phyloP scores from a whole-genome alignment of 2,329 filamentous ascomycete genomes.

The Coleophoma cylindrospora region DNA sequence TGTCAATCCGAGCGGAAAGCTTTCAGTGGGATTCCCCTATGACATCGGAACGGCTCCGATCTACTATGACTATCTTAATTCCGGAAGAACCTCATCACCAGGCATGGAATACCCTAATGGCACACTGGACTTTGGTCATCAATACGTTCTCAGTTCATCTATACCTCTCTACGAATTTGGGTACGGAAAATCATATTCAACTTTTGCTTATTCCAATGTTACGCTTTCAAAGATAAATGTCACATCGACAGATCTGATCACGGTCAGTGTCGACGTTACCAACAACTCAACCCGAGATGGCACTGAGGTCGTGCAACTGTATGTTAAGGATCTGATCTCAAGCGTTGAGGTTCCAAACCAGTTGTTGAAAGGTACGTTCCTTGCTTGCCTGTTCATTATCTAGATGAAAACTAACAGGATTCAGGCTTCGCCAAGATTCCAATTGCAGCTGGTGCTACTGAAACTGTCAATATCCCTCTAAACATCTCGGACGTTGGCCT shows the following conservation, averaged over 20 bases:
- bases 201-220: slow-evolving; percentile 48
- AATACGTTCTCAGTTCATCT: slow-evolving; percentile 76
- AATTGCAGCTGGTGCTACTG: slow-evolving; percentile 47
- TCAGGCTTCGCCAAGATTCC: slow-evolving; percentile 59
- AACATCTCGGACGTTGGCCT: slow-evolving; percentile 65
- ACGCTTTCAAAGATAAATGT: slow-evolving; percentile 33
- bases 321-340: slow-evolving; percentile 42
- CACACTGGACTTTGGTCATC: slow-evolving; percentile 78
- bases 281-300: slow-evolving; percentile 52
- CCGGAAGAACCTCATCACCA: slow-evolving; percentile 69
- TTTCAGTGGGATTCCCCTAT: slow-evolving; percentile 68
- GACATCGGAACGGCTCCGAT: slow-evolving; percentile 62
- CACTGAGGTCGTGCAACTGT: slow-evolving; percentile 51
- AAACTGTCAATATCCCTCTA: slow-evolving; percentile 50
- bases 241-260: slow-evolving; percentile 41
- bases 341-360: slow-evolving; percentile 62
- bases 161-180: slow-evolving; percentile 82
- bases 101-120: slow-evolving; percentile 69
- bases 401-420: not conserved
- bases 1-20: slow-evolving; percentile 60
- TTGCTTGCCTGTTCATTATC: not conserved
- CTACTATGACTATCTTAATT: slow-evolving; percentile 71
- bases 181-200: slow-evolving; percentile 69
- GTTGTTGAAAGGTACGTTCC: slow-evolving; percentile 51
- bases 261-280: slow-evolving; percentile 47